Evolutionary conservation across 345 rosid genomes (phyloP), one percentile per base, ranked within the genome.

Genomic region (Eucalyptus leucophloia): DNA sequence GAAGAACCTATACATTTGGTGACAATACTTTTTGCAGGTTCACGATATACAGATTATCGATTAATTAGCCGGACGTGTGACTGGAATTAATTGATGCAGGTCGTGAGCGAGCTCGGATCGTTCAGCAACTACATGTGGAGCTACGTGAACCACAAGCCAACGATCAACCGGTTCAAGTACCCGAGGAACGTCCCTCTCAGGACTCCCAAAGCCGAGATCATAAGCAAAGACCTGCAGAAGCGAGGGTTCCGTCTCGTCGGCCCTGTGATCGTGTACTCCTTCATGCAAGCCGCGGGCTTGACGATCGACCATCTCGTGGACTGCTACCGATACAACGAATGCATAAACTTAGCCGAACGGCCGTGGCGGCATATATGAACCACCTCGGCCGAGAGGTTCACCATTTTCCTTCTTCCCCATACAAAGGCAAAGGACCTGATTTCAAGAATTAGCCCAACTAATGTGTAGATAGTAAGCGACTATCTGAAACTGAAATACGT

Each of bases 251-350:
- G 99, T 77, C 93, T 96, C 7, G 99, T 95, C 3, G 99, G 99
- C 40, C 99, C 99, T 12, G 99, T 98, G 91, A 98, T 98, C 5
- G 95, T 98, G 87, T 94, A 94, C 83, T 98, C 98, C 19, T 98
- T 98, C 92, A 96, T 97, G 97, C 99, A 98, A 69, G 99, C 98
- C 17, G 98, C 99, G 9, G 99, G 99, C 37, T 62, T 97, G 88
- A 95, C 97, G 3, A 97, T 97, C 8, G 99, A 97, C 88, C 99
- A 98, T 89, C 96, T 97, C 24, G 95, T 96, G 16, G 97, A 97
- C 91, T 97, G 99, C 89, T 98, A 92, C 90, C 93, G 99, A 91
- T 94, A 96, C 56, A 86, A 86, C 86, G 98, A 98, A 62, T 98
- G 99, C 91, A 95, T 96, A 21, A 92, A 94, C 88, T 97, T 94